These are phyloP conservation scores for Cladorrhinum sp. DNA, from an alignment of 2,329 filamentous ascomycete genomes.

Conservation along the genomic window DNA sequence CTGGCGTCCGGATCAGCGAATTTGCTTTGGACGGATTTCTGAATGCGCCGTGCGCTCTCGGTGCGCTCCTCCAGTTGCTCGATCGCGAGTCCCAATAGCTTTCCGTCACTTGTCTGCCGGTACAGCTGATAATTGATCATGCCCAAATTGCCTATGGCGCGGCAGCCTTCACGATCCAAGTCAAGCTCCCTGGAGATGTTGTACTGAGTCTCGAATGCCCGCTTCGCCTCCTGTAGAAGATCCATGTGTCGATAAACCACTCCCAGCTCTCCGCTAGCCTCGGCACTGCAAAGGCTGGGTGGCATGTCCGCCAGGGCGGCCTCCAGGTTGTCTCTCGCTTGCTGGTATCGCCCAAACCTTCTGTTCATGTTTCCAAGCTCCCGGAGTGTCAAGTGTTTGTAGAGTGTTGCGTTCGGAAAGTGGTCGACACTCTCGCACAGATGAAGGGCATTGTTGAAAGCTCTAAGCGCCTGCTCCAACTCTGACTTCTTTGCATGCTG, in stretches of 20 bases:
- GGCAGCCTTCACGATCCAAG: slow-evolving; percentile 26
- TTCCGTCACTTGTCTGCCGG: slow-evolving; percentile 3
- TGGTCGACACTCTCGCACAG: slow-evolving; percentile 19
- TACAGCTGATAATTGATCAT: slow-evolving; percentile 37
- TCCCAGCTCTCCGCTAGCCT: slow-evolving; percentile 32
- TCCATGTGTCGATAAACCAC: slow-evolving; percentile 34
- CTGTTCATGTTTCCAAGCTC: slow-evolving; percentile 32
- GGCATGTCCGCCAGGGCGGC: slow-evolving; percentile 17
- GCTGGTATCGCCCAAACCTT: slow-evolving; percentile 31
- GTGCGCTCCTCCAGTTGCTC: slow-evolving; percentile 29
- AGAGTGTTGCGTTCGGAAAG: slow-evolving; percentile 8
- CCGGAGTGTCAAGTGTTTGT: slow-evolving; percentile 25
- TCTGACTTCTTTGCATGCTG: slow-evolving; percentile 18
- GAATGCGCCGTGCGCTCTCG: slow-evolving; percentile 14
- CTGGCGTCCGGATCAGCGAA: not conserved
- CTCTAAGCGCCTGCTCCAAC: slow-evolving; percentile 26
- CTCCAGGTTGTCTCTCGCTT: slow-evolving; percentile 27
- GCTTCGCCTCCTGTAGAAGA: slow-evolving; percentile 30
- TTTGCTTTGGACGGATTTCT: not conserved
- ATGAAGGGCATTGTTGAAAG: slow-evolving; percentile 27
- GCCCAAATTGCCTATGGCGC: slow-evolving; percentile 36
- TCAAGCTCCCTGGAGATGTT: slow-evolving; percentile 28
- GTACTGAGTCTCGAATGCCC: slow-evolving; percentile 31
- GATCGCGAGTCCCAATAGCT: slow-evolving; percentile 30
- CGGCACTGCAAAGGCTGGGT: slow-evolving; percentile 19